Conservation (phyloP, 1,284 basidiomycete genomes). For the Rhodotorula sp. region DNA sequence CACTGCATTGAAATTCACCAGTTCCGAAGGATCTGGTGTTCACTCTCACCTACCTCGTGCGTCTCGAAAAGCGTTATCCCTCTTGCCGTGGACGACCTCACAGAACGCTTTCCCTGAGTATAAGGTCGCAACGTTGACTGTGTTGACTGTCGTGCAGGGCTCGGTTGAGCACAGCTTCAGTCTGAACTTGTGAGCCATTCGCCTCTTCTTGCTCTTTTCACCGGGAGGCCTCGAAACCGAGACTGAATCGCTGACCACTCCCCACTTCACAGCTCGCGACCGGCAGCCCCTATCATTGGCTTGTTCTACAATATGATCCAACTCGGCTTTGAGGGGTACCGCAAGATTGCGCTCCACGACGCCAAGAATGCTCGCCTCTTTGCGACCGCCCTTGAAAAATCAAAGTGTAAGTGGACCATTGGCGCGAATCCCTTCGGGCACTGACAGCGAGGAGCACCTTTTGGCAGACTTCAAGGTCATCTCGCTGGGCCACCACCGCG, state of each 20-base stretch:
- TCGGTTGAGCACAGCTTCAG: conserved; percentile 68
- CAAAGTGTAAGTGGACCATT: conserved; percentile 53
- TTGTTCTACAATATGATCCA: conserved; percentile 66
- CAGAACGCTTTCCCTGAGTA: no score
- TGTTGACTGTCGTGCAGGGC: neutral
- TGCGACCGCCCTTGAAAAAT: conserved; percentile 78
- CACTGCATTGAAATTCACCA: neutral
- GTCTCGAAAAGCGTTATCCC: conserved; percentile 44
- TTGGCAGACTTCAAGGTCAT: conserved; percentile 37
- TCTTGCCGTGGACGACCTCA: neutral
- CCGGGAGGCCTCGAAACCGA: neutral
- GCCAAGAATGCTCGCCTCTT: conserved; percentile 65
- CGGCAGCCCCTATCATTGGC: conserved; percentile 82
- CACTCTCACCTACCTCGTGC: conserved; percentile 59
- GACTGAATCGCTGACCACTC: neutral
- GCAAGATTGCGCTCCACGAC: conserved; percentile 64
- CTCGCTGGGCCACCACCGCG: conserved; percentile 38
- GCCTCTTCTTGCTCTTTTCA: no score
- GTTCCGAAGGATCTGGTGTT: conserved; percentile 50
- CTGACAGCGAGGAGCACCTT: no score
- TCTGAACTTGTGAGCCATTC: conserved; percentile 91
- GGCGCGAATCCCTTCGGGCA: conserved; percentile 16
- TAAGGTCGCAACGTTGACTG: no score
- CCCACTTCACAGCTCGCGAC: conserved; percentile 56
- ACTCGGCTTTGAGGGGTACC: conserved; percentile 70